Evolutionary conservation across 176 grass and related monocot genomes (phyloP).

Genomic region (Guadua angustifolia): DNA sequence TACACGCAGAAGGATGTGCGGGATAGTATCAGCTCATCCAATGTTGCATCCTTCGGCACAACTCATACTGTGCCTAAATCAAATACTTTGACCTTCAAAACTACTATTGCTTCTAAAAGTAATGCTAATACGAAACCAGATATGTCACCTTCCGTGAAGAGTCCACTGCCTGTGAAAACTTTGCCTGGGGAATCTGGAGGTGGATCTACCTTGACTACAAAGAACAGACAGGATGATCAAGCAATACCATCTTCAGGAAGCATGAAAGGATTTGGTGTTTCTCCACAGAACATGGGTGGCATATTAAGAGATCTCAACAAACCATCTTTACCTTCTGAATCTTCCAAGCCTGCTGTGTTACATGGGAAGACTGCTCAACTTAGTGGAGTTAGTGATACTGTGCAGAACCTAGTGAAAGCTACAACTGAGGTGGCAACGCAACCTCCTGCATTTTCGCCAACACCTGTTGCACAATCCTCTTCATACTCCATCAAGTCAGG

Average conservation of each 20-base stretch:
- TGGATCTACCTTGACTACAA: conserved; percentile 44
- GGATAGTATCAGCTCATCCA: conserved; percentile 50
- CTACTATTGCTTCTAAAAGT: conserved; percentile 50
- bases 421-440: conserved; percentile 39
- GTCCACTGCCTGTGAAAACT: conserved; percentile 40
- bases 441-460: conserved; percentile 30
- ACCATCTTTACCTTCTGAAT: conserved; percentile 49
- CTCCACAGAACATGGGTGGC: conserved; percentile 46
- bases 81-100: conserved; percentile 57
- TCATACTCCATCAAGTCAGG: conserved; percentile 24
- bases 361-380: conserved; percentile 42
- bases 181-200: conserved; percentile 39
- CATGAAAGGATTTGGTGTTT: conserved; percentile 32
- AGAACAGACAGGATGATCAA: conserved; percentile 44
- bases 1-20: conserved; percentile 44
- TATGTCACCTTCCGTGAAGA: conserved; percentile 34
- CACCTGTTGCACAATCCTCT: conserved; percentile 27
- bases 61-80: conserved; percentile 42
- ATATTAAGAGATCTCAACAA: conserved; percentile 46
- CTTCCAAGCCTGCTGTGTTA: conserved; percentile 38
- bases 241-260: conserved; percentile 38
- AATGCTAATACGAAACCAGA: conserved; percentile 43
- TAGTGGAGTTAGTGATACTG: conserved; percentile 24
- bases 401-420: conserved; percentile 43
- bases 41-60: conserved; percentile 47